Evolutionary conservation across 352 stramenopile species (phyloP).

Genomic region (Thalassiosira ordinaria): DNA sequence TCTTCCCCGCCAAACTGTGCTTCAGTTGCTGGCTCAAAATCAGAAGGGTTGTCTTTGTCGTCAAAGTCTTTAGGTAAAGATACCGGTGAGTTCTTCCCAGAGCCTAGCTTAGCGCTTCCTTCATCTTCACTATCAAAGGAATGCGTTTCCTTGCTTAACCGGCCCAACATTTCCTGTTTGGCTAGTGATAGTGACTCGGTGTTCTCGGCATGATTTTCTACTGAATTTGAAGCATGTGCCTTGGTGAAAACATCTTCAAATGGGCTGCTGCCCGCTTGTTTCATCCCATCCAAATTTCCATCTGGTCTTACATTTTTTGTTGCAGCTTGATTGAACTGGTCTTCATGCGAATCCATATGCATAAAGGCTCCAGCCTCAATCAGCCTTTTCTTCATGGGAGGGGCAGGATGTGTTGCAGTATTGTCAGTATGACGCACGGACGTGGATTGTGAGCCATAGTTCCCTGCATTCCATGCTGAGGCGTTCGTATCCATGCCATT

Average conservation of each 20-base stretch:
- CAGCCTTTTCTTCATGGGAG: conserved; percentile 26
- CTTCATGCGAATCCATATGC: background rate
- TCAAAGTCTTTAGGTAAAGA: no score
- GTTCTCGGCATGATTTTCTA: background rate
- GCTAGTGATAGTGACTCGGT: background rate
- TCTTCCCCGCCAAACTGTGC: no score
- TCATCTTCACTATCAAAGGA: no score
- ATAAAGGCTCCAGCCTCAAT: conserved; percentile 13
- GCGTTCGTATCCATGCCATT: background rate
- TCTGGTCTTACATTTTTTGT: background rate
- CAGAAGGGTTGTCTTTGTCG: no score
- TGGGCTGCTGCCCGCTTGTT: background rate
- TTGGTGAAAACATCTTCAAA: background rate
- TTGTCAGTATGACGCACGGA: background rate
- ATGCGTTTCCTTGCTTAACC: no score
- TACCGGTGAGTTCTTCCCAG: no score
- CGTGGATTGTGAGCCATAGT: background rate
- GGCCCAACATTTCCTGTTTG: no score
- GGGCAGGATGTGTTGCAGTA: background rate
- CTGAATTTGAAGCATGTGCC: background rate
- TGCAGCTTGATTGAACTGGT: background rate
- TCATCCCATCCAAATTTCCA: background rate
- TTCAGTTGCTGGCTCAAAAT: no score
- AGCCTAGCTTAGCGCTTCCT: no score
- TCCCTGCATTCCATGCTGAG: background rate